phyloP scores from a whole-genome alignment of 805 yeast species.

The Hyphopichia homilentoma region DNA sequence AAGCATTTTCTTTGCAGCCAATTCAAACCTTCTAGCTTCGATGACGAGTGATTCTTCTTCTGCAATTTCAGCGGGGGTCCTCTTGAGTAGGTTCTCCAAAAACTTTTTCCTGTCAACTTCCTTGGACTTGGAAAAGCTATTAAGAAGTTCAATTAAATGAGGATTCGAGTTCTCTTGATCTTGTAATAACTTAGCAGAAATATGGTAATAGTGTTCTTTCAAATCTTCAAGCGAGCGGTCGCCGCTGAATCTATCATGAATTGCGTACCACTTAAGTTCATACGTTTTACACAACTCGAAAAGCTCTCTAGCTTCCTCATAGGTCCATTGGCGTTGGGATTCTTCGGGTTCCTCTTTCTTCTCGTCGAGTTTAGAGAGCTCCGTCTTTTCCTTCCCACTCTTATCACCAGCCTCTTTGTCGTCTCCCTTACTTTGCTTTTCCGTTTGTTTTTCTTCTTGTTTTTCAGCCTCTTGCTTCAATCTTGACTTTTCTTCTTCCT shows the following conservation, averaged over 20 bases:
- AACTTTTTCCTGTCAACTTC: constrained; percentile 82
- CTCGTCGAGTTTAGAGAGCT: constrained; percentile 8
- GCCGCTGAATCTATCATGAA: constrained; percentile 55
- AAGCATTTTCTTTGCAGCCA: constrained; percentile 85
- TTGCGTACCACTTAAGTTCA: constrained; percentile 66
- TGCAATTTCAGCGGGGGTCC: constrained; percentile 96
- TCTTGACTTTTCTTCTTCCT: constrained; percentile 11
- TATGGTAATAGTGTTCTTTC: constrained; percentile 74
- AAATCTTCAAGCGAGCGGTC: constrained; percentile 68
- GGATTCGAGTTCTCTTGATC: constrained; percentile 39
- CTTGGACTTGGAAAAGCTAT: constrained; percentile 59
- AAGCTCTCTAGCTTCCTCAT: constrained; percentile 73
- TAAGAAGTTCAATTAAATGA: constrained; percentile 55
- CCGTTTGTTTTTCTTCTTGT: constrained; percentile 8
- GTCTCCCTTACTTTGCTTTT: constrained; percentile 5
- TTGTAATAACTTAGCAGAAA: constrained; percentile 53
- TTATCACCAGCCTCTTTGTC: constrained; percentile 7
- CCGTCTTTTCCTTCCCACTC: constrained; percentile 20
- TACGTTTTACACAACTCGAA: constrained; percentile 62
- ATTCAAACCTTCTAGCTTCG: constrained; percentile 88
- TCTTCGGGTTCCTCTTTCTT: constrained; percentile 13
- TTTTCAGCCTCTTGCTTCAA: constrained; percentile 5
- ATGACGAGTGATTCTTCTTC: constrained; percentile 94
- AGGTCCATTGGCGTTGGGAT: constrained; percentile 54
- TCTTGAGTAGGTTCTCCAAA: constrained; percentile 64